A percentile compares a stretch with the other conserved stretches of the same genome.
These are phyloP conservation scores for Fraxinus xanthoxyloides DNA, from an alignment of 305 asterid genomes.

Conservation along the genomic window DNA sequence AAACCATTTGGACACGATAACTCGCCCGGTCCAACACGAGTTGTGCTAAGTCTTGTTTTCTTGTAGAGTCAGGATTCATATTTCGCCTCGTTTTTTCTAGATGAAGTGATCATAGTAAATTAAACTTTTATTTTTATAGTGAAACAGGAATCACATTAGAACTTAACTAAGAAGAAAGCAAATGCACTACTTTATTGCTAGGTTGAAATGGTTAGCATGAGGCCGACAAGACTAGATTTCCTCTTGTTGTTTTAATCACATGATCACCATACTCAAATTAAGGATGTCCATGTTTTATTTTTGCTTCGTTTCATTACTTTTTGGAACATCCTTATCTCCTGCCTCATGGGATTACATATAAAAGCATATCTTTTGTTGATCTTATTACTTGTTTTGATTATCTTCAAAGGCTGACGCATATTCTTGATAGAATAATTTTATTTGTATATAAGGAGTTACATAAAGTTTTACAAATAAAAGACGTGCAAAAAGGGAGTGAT, in stretches of 20 bases:
- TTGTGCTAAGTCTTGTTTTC: background rate
- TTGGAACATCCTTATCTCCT: background rate
- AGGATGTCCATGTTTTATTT: background rate
- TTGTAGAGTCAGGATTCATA: background rate
- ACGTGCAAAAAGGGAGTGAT: no score
- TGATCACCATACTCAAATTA: background rate
- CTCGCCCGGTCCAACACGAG: background rate
- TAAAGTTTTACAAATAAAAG: no score
- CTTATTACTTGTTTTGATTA: background rate
- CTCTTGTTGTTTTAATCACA: background rate
- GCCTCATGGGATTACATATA: background rate
- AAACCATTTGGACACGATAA: background rate
- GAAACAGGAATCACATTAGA: background rate
- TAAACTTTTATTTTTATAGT: background rate
- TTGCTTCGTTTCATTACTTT: background rate
- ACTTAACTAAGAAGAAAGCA: background rate
- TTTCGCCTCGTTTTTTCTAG: background rate
- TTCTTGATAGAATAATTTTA: background rate
- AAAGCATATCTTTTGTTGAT: background rate
- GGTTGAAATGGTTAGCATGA: background rate
- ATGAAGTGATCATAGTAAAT: background rate
- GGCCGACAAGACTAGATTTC: background rate
- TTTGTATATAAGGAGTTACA: no score
- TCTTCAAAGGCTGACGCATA: background rate
- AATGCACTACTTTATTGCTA: background rate